phyloP scores from a whole-genome alignment of 1,139 yeast species.

The Debaryomycetaceae sp. region DNA sequence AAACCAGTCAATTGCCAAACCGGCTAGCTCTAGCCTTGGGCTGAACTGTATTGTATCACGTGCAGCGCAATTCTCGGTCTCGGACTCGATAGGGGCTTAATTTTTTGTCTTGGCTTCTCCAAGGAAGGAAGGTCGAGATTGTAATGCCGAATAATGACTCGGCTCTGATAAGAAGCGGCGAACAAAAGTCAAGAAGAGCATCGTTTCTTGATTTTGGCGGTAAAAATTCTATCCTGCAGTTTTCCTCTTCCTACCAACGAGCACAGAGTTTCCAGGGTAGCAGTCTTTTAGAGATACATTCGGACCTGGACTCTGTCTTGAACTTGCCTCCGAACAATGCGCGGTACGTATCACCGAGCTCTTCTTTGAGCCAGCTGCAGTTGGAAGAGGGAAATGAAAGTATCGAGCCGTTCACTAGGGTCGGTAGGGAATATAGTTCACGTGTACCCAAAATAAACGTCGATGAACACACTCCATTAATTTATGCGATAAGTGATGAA shows the following conservation, averaged over 20 bases:
- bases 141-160: background rate
- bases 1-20: too few species aligned
- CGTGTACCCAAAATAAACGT: too few species aligned
- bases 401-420: too few species aligned
- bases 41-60: too few species aligned
- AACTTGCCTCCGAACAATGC: background rate
- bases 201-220: constrained; percentile 25
- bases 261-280: constrained; percentile 51
- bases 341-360: background rate
- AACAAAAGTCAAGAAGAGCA: constrained; percentile 2
- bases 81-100: too few species aligned
- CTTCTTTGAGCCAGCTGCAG: background rate
- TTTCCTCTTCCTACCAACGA: constrained; percentile 68
- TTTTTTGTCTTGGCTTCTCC: too few species aligned
- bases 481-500: too few species aligned
- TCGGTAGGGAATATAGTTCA: too few species aligned
- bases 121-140: background rate
- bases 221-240: constrained; percentile 60
- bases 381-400: too few species aligned
- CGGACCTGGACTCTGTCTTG: constrained; percentile 4
- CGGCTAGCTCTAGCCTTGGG: too few species aligned
- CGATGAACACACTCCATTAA: constrained; percentile 5
- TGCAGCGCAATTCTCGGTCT: too few species aligned
- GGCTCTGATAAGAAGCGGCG: background rate
- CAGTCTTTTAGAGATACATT: constrained; percentile 11